Evolutionary conservation across 2,329 filamentous ascomycete genomes (phyloP), one percentile per base, ranked within the genome.

Genomic region (Arthrobotrys iridis): DNA sequence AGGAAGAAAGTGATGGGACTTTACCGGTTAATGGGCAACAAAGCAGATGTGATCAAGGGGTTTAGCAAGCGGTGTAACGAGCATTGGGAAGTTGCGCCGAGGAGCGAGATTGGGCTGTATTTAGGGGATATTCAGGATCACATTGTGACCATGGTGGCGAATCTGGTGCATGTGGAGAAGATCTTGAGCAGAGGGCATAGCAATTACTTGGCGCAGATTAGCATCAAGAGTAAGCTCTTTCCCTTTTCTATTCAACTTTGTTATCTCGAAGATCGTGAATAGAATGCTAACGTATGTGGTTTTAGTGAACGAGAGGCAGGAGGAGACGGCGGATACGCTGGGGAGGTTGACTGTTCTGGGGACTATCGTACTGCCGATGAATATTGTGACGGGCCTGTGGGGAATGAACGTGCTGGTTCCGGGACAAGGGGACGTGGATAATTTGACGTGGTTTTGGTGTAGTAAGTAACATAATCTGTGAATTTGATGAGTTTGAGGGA

Each of bases 11-110:
- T 95, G 71, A 95, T 98, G 88, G 91, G 91, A 46, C 85, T 99
- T 78, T 91, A 97, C 85, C 92, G 96, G 45, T 89, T 99, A 5
- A 86, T 99, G 0, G 94, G 94, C 64, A 94, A 94, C 80, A 99
- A 99, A 83, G 95, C 95, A n/a, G 95, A 99, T 82, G 95, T 99
- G 70, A 93, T 99, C 80, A 93, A 92, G 79, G 93, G 94, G 28
- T 99, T 99, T 81, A 96, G 95, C 60, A 99, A 99, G 85, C 92
- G 96, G 59, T 99, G 95, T 87, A 99, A 98, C 82, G 94, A 97
- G 81, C 93, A 96, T 77, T 98, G 96, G 85, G 91, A 92, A 78
- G 91, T 98, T 60, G 97, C 95, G 0, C 95, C 95, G 4, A 91
- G 93, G 52, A 95, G 95, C 84, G 95, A 99, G 81, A 97, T 99